A percentile compares a stretch with the other conserved stretches of the same genome.
phyloP scores from a whole-genome alignment of 1,139 yeast species.

The Kodamaea alishanica region DNA sequence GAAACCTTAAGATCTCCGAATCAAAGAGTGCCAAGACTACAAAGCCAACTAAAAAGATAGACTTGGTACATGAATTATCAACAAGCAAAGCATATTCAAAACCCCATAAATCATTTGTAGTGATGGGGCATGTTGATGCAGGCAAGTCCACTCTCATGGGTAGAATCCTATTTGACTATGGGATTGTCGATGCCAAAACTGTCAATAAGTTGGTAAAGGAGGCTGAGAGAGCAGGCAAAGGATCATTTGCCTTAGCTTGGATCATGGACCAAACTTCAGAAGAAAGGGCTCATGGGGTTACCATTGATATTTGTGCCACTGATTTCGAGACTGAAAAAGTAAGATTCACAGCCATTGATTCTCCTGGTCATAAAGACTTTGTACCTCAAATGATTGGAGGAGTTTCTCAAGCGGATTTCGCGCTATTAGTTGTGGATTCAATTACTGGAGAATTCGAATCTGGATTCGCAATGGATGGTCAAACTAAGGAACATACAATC shows the following conservation, averaged over 20 bases:
- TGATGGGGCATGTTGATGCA: slow-evolving; percentile 96
- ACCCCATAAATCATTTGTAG: slow-evolving; percentile 75
- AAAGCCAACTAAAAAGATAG: slow-evolving; percentile 41
- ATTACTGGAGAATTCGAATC: slow-evolving; percentile 84
- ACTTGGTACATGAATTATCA: slow-evolving; percentile 37
- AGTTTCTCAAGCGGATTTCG: slow-evolving; percentile 60
- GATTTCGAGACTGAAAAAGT: slow-evolving; percentile 66
- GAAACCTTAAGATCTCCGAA: slow-evolving; percentile 24
- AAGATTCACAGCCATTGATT: slow-evolving; percentile 85
- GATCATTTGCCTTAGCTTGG: slow-evolving; percentile 97
- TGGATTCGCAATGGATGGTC: slow-evolving; percentile 85
- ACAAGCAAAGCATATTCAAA: slow-evolving; percentile 38
- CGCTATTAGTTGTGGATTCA: slow-evolving; percentile 73
- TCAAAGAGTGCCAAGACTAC: slow-evolving; percentile 12
- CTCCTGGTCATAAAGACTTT: slow-evolving; percentile 65
- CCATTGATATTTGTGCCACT: slow-evolving; percentile 88
- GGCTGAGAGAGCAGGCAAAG: slow-evolving; percentile 79
- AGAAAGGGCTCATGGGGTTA: slow-evolving; percentile 87
- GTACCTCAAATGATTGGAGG: slow-evolving; percentile 56
- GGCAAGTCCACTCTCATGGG: slow-evolving; percentile 97
- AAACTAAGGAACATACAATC: slow-evolving; percentile 89
- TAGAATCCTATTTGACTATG: slow-evolving; percentile 72
- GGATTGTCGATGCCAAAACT: slow-evolving; percentile 74
- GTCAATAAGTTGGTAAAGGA: slow-evolving; percentile 77
- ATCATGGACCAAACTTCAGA: slow-evolving; percentile 92